Evolutionary conservation across 2,329 filamentous ascomycete species (phyloP), one percentile per base, ranked within the genome.

Genomic region (Nothophaeocryptopus gaeumannii): DNA sequence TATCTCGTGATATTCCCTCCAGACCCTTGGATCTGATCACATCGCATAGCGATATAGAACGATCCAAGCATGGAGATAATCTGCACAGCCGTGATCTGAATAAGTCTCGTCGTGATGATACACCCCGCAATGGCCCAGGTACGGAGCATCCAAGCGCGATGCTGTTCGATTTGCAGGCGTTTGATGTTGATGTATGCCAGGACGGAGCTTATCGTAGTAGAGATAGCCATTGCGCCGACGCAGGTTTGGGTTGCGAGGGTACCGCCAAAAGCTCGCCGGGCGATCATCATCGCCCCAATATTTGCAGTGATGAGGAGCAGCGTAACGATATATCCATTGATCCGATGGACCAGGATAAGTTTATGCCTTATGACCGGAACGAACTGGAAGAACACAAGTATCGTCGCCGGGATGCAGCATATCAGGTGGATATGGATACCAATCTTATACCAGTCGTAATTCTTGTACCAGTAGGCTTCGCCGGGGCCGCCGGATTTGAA

Each of bases 91-190:
- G 77, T 64, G 47, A 75, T 66, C 35, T 78, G 66, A 31, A 81
- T 72, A 20, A 81, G 53, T 8, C 80, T 74, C 37, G 70, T 65
- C 0, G 79, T 80, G 53, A 83, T 72, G 53, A 83, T 79, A 2
- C 69, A 66, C 2, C 73, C 73, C n/a, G 52, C 55, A 29, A 59
- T 56, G 39, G 53, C 54, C 60, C 54, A 61, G 8, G 56, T 72
- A 15, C 82, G 65, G 29, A 85, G 59, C 81, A 84, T 85, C 81
- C 81, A 85, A 2, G 79, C 78, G 1, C 82, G 73, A 53, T 85
- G 82, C 58, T 84, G 76, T 30, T 84, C 80, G 41, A 86, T 80
- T 59, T 84, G 81, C 2, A 84, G 64, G 2, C 71, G 68, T 62
- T 79, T 83, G 63, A 85, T 76, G 54, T 83, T 83, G 61, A 77